A percentile compares a stretch with the other conserved stretches of the same genome.
These are phyloP conservation scores for Nicotiana sylvestris DNA, from an alignment of 257 asterid species.

Conservation along the genomic window DNA sequence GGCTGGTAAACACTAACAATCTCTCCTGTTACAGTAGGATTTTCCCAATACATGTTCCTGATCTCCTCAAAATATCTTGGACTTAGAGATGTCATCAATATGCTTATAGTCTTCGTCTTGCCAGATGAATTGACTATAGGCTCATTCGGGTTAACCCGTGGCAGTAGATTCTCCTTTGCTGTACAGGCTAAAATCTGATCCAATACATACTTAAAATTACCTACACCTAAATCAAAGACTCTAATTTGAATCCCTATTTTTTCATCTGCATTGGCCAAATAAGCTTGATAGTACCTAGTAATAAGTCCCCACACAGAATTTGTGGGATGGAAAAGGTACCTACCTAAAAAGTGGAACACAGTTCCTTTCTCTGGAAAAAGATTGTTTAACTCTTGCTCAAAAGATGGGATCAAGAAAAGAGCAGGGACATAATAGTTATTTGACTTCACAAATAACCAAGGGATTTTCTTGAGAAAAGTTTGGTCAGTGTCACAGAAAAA, in stretches of 20 bases:
- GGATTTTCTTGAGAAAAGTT: slow-evolving; percentile 31
- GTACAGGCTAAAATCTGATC: slow-evolving; percentile 61
- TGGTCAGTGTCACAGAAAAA: slow-evolving; percentile 74
- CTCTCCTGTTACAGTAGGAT: slow-evolving; percentile 58
- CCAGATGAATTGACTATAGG: slow-evolving; percentile 8
- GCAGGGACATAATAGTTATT: slow-evolving; percentile 67
- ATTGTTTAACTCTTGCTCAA: slow-evolving; percentile 41
- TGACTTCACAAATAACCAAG: slow-evolving; percentile 60
- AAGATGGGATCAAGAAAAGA: slow-evolving; percentile 59
- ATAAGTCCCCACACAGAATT: slow-evolving; percentile 68
- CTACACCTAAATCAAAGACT: slow-evolving; percentile 32
- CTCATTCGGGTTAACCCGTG: slow-evolving; percentile 26
- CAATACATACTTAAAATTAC: slow-evolving; percentile 41
- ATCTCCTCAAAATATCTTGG: slow-evolving; percentile 50
- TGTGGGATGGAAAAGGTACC: slow-evolving; percentile 73
- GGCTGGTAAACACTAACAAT: slow-evolving; percentile 56
- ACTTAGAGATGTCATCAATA: slow-evolving; percentile 53
- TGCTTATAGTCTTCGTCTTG: slow-evolving; percentile 33
- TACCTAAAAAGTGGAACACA: slow-evolving; percentile 69
- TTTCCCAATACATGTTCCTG: slow-evolving; percentile 54
- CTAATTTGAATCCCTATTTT: slow-evolving; percentile 60
- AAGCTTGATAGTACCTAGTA: slow-evolving; percentile 54
- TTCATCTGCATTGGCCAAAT: slow-evolving; percentile 49
- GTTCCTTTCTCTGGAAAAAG: slow-evolving; percentile 67
- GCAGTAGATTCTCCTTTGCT: slow-evolving; percentile 44